phyloP scores from a whole-genome alignment of 768 basidiomycete species.

The button mushroom (Agaricus bisporus) region DNA sequence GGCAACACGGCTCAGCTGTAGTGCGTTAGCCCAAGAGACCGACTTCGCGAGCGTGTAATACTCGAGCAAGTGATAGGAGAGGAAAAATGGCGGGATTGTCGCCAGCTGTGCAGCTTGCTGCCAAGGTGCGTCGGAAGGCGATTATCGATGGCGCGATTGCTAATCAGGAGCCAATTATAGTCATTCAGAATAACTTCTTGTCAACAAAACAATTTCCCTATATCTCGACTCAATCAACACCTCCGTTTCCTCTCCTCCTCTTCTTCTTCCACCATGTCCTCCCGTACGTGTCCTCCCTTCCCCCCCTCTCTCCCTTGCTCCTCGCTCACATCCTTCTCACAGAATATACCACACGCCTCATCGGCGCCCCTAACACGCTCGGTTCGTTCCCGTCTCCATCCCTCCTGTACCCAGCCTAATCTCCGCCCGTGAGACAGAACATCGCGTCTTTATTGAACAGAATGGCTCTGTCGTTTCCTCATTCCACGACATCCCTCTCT shows the following conservation, averaged over 20 bases:
- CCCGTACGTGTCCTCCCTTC: constrained; percentile 34
- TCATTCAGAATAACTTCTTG: constrained; percentile 26
- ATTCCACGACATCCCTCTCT: constrained; percentile 97
- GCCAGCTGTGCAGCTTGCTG: not conserved
- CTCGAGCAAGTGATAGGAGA: not conserved
- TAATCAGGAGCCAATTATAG: constrained; percentile 11
- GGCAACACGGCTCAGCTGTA: not conserved
- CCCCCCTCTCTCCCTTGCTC: constrained; percentile 14
- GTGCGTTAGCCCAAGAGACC: too few relatives aligned
- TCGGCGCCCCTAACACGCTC: constrained; percentile 89
- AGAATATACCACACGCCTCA: constrained; percentile 72
- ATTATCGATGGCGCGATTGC: constrained; percentile 14
- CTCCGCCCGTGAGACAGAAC: constrained; percentile 51
- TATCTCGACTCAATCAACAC: constrained; percentile 56
- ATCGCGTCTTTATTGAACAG: constrained; percentile 92
- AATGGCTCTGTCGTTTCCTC: constrained; percentile 78
- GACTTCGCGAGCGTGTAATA: too few relatives aligned
- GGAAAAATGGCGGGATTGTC: not conserved
- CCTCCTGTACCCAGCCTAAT: constrained; percentile 16
- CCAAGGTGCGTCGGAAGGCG: not conserved
- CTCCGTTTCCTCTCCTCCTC: constrained; percentile 41
- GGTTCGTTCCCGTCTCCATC: constrained; percentile 44
- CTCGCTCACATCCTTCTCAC: constrained; percentile 10
- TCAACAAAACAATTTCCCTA: constrained; percentile 30
- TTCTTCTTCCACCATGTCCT: constrained; percentile 36